Evolutionary conservation across 75 land plant species (phyloP).

Genomic region (Gnetum montanum): DNA sequence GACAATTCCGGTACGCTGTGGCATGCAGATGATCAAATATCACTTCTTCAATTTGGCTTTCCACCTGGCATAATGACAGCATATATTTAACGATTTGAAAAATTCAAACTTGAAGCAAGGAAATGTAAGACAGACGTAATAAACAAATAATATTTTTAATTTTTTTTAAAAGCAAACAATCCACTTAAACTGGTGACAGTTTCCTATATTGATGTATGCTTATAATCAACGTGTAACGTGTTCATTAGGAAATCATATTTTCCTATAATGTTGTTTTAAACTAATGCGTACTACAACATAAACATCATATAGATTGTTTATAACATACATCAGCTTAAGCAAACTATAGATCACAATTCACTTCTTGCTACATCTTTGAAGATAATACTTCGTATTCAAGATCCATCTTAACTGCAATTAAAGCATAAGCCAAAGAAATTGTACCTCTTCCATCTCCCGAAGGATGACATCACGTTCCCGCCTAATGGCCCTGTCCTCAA

Average conservation of each 20-base stretch:
- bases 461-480: conserved; percentile 43
- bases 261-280: too few relatives aligned
- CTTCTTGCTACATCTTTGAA: background rate
- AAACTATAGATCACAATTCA: background rate
- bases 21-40: conserved; percentile 42
- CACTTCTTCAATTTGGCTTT: conserved; percentile 43
- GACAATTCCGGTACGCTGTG: conserved; percentile 23
- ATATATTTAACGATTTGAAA: background rate
- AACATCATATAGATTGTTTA: too few relatives aligned
- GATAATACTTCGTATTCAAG: background rate
- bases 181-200: background rate
- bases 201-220: too few relatives aligned
- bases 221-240: too few relatives aligned
- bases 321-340: background rate
- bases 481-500: conserved; percentile 19
- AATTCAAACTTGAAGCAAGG: background rate
- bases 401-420: background rate
- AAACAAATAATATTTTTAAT: background rate
- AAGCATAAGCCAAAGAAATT: background rate
- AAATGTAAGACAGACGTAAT: background rate
- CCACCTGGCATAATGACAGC: conserved; percentile 18
- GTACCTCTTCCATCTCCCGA: conserved; percentile 51
- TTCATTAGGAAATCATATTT: too few relatives aligned
- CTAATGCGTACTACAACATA: too few relatives aligned
- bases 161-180: background rate